These are phyloP conservation scores for Smithsoniella earleae DNA, from an alignment of 163 green algal species.

Conservation along the genomic window DNA sequence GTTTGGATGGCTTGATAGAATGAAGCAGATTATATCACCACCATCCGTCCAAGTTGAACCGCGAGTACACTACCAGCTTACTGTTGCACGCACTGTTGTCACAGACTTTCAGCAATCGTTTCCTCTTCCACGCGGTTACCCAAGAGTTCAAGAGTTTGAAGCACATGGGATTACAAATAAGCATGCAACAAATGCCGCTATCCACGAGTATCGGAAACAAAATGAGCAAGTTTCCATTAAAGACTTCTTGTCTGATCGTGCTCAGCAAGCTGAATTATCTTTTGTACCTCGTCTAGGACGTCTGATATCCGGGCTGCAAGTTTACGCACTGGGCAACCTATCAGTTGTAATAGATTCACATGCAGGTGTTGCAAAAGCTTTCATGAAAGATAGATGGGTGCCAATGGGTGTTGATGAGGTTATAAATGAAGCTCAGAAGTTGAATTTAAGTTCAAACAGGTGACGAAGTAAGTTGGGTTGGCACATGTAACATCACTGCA, in stretches of 20 bases:
- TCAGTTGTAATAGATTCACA: constrained; percentile 20
- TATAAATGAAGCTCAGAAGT: neutral
- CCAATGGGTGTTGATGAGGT: constrained; percentile 26
- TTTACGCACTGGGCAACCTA: neutral
- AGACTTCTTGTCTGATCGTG: constrained; percentile 6
- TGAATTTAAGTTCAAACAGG: no score
- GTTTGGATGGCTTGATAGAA: neutral
- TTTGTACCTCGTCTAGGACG: neutral
- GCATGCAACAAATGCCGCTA: no score
- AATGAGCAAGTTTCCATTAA: neutral
- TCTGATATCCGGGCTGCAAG: constrained; percentile 13
- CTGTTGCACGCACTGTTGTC: neutral
- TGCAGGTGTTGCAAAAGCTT: constrained; percentile 6
- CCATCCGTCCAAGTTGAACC: neutral
- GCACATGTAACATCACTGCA: no score
- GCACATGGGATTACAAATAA: no score
- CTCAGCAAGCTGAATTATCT: neutral
- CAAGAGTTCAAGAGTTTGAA: neutral
- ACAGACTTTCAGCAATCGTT: neutral
- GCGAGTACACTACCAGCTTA: constrained; percentile 1
- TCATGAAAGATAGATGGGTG: constrained; percentile 18
- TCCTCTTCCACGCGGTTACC: neutral
- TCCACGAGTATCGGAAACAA: no score
- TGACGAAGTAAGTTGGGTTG: no score
- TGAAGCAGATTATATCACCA: neutral